phyloP scores from a whole-genome alignment of 129 eudicot species.

The Deinandra increscens region DNA sequence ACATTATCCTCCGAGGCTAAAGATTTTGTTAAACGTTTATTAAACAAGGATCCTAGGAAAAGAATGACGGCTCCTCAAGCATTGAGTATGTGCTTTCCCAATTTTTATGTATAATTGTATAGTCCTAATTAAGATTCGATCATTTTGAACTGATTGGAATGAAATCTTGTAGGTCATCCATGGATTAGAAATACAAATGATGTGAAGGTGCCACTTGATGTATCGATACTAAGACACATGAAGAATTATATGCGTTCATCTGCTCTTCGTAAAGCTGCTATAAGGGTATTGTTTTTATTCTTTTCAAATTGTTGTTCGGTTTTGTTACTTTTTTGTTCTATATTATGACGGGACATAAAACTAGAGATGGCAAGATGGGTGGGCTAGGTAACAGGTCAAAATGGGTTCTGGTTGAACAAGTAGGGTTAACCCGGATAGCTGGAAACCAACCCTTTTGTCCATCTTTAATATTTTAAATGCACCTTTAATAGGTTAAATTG shows the following conservation, averaged over 20 bases:
- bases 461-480: not conserved
- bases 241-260: slow-evolving; percentile 90
- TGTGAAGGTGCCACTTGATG: slow-evolving; percentile 67
- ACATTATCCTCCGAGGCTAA: slow-evolving; percentile 69
- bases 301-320: too few relatives aligned
- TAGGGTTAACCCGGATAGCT: not conserved
- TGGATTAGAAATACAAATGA: slow-evolving; percentile 61
- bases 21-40: slow-evolving; percentile 79
- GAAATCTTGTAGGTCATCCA: slow-evolving; percentile 69
- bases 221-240: slow-evolving; percentile 64
- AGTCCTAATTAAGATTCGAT: not conserved
- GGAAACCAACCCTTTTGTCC: too few relatives aligned
- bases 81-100: slow-evolving; percentile 44
- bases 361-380: not conserved
- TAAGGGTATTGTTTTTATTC: too few relatives aligned
- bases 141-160: not conserved
- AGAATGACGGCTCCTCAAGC: slow-evolving; percentile 97
- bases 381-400: slow-evolving; percentile 1
- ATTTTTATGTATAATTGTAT: not conserved
- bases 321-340: not conserved
- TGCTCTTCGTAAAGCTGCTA: slow-evolving; percentile 80
- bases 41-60: slow-evolving; percentile 86
- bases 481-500: too few relatives aligned
- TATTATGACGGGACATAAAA: not conserved
- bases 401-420: not conserved